Base-by-base conservation (phyloP, 257 asterid species). In the Rubia yunnanensis region DNA sequence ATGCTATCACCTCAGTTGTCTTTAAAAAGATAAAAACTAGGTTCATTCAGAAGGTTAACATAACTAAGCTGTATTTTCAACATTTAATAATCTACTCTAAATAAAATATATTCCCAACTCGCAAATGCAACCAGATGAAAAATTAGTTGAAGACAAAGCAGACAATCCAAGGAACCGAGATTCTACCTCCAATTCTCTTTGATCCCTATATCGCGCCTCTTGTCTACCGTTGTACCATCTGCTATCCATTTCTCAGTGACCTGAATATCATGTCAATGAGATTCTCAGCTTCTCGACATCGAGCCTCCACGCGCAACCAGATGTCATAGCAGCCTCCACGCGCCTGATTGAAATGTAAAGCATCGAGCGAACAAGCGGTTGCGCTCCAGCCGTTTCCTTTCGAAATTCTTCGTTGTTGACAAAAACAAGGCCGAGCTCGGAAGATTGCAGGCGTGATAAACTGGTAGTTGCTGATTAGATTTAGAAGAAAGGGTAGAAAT, bases 211-310 rank as follows among this genome's bases (percentile, higher is more conserved):
- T 63, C 77, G 85, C 88, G 80, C 69, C 69, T 86, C 95, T 62
- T 76, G 88, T 70, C 83, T 84, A 55, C 86, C 82, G 73, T 68
- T 75, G 71, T 76, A 83, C 95, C 90, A 84, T 77, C 75, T 74
- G 76, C 70, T 83, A 6, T 89, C 95, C 96, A 89, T 92, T 24
- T 38, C 63, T 60, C 62, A 52, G 41, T 23, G 54, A 31, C 78
- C 71, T 69, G 55, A 53, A 26, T 31, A 65, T 23, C 28, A 63
- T 13, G 66, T 24, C 66, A 66, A 38, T 18, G 61, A 39, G 50
- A 24, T 60, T 1, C 53, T n/a, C 8, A 28, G 54, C 23, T 35
- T 50, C 65, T n/a, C 50, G n/a, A n/a, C n/a, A n/a, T n/a, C n/a
- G n/a, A n/a, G n/a, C n/a, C n/a, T n/a, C n/a, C n/a, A n/a, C n/a